Conservation (phyloP, 2,329 filamentous ascomycete species). For the Pyricularia pennisetigena region DNA sequence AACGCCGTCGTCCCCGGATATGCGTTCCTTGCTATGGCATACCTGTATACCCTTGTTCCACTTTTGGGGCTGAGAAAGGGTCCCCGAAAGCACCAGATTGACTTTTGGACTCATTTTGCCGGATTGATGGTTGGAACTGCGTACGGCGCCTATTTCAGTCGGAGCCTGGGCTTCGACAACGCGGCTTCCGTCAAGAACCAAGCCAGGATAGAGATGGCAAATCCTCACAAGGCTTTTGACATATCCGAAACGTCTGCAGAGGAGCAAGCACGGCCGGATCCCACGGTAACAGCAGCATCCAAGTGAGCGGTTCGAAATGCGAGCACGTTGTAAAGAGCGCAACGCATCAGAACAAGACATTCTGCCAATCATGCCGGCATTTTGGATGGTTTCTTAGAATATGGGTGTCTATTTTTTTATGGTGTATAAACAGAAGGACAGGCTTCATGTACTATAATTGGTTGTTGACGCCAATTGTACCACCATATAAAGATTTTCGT, state of each 20-base stretch:
- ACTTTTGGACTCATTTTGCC: slow-evolving; percentile 42
- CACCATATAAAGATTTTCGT: neutral
- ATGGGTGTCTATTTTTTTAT: neutral
- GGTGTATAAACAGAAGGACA: neutral
- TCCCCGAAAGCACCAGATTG: slow-evolving; percentile 28
- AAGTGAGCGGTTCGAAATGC: neutral
- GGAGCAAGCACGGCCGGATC: neutral
- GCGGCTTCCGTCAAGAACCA: neutral
- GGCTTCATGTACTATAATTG: neutral
- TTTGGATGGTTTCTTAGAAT: neutral
- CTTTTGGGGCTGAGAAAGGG: neutral
- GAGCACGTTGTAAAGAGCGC: neutral
- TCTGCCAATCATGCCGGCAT: neutral
- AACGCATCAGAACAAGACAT: neutral
- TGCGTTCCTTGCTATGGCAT: slow-evolving; percentile 13
- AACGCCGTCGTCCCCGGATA: slow-evolving; percentile 42
- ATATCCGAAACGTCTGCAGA: neutral
- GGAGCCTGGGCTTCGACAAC: slow-evolving; percentile 4
- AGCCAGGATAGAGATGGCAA: neutral
- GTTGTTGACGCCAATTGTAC: neutral
- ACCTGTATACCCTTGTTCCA: neutral
- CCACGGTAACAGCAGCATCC: neutral
- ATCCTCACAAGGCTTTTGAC: slow-evolving; percentile 1
- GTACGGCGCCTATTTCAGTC: slow-evolving; percentile 26
- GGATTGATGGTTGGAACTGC: slow-evolving; percentile 38